Conservation (phyloP, 139 green algal genomes). For the Closterium sp. region DNA sequence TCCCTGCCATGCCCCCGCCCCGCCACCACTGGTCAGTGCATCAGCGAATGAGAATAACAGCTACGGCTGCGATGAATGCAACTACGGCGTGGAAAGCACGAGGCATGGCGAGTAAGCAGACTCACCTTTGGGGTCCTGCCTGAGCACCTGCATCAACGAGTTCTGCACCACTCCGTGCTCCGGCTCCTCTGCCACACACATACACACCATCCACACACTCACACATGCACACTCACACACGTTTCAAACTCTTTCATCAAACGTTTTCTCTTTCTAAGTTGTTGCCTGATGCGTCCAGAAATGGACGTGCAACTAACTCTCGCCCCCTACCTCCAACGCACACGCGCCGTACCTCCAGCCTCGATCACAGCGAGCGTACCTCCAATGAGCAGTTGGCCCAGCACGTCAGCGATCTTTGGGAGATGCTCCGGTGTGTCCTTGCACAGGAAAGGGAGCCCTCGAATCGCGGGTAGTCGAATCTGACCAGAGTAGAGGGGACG, state of each 20-base stretch:
- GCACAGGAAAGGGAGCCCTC: constrained; percentile 45
- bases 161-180: constrained; percentile 50
- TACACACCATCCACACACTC: neutral
- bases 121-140: constrained; percentile 29
- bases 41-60: too few species aligned
- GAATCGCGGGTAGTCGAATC: constrained; percentile 49
- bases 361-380: neutral
- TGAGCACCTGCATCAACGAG: constrained; percentile 45
- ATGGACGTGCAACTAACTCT: neutral
- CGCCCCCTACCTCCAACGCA: neutral
- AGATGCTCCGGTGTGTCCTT: constrained; percentile 51
- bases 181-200: constrained; percentile 32
- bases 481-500: neutral
- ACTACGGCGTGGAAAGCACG: too few species aligned
- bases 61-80: too few species aligned
- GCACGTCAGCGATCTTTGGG: constrained; percentile 45
- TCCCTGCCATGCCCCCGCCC: constrained; percentile 3
- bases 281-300: too few species aligned
- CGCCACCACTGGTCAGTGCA: neutral
- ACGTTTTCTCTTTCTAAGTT: too few species aligned
- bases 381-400: constrained; percentile 46
- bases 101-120: neutral
- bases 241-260: too few species aligned
- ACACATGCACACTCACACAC: neutral
- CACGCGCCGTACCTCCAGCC: constrained; percentile 8